Evolutionary conservation across 2,329 filamentous ascomycete genomes (phyloP).

Genomic region (Alternaria brassicicola): DNA sequence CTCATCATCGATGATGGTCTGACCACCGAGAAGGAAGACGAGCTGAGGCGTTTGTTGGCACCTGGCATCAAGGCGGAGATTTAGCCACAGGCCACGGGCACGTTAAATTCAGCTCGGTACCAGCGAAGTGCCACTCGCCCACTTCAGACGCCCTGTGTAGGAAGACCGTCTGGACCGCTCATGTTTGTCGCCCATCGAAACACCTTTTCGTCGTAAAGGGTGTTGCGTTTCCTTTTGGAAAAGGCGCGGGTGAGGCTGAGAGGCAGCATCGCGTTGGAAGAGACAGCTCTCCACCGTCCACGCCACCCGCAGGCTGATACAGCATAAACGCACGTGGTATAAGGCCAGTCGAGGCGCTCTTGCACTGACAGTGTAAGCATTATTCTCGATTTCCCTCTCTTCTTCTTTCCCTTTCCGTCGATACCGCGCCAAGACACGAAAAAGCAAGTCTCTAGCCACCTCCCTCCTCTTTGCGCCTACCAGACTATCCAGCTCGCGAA

Average conservation of each 20-base stretch:
- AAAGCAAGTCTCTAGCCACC: neutral
- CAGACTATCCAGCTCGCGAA: neutral
- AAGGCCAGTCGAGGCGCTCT: neutral
- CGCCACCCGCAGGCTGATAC: neutral
- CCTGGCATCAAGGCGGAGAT: neutral
- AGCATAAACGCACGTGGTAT: neutral
- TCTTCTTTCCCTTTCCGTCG: neutral
- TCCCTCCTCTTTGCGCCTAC: neutral
- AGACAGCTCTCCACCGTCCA: neutral
- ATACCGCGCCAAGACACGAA: neutral
- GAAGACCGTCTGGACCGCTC: neutral
- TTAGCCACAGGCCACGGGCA: neutral
- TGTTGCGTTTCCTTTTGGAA: constrained; percentile 1
- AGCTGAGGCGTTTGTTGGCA: neutral
- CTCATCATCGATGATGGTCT: neutral
- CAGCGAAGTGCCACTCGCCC: neutral
- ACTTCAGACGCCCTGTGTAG: neutral
- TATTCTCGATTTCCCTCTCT: neutral
- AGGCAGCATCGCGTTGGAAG: neutral
- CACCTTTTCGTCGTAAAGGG: neutral
- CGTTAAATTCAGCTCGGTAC: neutral
- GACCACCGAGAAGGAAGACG: neutral
- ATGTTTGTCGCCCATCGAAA: neutral
- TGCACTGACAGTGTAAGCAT: neutral
- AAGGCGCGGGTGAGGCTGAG: neutral